phyloP scores from a whole-genome alignment of 2,329 filamentous ascomycete genomes.

The Diaporthe batatas region DNA sequence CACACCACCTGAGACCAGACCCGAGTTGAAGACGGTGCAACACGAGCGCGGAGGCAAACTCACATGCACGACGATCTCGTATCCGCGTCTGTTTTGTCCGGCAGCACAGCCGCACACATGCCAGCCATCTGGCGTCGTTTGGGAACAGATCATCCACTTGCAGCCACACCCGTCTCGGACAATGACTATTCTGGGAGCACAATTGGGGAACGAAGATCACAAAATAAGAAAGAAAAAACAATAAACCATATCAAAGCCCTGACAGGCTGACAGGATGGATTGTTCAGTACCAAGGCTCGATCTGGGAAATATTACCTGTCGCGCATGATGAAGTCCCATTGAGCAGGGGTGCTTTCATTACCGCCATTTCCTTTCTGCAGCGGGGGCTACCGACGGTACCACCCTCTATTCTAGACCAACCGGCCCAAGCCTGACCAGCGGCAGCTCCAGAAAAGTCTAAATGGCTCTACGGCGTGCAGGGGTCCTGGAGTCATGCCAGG shows the following conservation, averaged over 20 bases:
- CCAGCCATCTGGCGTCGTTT: slow-evolving; percentile 21
- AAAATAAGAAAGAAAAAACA: background rate
- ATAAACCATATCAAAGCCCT: background rate
- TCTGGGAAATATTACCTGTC: slow-evolving; percentile 27
- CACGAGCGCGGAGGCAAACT: slow-evolving; percentile 37
- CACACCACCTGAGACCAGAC: slow-evolving; percentile 16
- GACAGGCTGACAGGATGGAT: background rate
- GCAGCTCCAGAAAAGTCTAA: slow-evolving; percentile 35
- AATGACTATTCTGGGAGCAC: background rate
- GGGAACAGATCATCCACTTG: slow-evolving; percentile 6
- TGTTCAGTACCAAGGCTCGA: slow-evolving; percentile 15
- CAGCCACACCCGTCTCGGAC: slow-evolving; percentile 18
- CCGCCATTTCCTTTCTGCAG: slow-evolving; percentile 26
- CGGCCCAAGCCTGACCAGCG: background rate
- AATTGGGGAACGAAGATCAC: background rate
- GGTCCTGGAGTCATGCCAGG: slow-evolving; percentile 11
- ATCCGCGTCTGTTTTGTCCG: slow-evolving; percentile 36
- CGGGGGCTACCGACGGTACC: slow-evolving; percentile 8
- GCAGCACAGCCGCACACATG: slow-evolving; percentile 19
- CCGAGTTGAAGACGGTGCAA: slow-evolving; percentile 11
- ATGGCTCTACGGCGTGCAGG: slow-evolving; percentile 14
- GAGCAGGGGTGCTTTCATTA: slow-evolving; percentile 26
- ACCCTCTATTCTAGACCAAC: slow-evolving; percentile 19
- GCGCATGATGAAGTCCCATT: slow-evolving; percentile 24
- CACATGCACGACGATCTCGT: slow-evolving; percentile 29